Base-by-base conservation (phyloP, 176 grass and related monocot species). In the Cocos nucifera region DNA sequence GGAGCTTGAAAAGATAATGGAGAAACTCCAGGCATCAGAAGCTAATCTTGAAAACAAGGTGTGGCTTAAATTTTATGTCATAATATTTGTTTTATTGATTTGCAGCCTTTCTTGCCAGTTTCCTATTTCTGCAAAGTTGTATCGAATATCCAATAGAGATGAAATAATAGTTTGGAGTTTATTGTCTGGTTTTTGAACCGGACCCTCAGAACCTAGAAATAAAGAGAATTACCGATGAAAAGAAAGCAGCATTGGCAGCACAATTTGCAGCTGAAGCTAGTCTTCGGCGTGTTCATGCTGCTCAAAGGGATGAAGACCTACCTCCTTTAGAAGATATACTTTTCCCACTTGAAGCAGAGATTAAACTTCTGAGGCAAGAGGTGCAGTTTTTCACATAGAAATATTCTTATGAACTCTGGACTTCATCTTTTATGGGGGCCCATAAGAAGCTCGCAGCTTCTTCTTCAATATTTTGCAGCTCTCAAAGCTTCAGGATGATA, bases 11-110 rank as follows among this genome's bases (percentile, higher is more conserved):
- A 71, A 61, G 56, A 61, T 71, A 44, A 14, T 28, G 39, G 69
- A 71, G 44, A 71, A 71, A 17, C 59, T 60, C 21, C 56, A 71
- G 49, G 16, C 57, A 30, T 71, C 69, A 52, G 69, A 71, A 61
- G 69, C 22, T 71, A 44, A 57, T 71, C 35, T 71, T 50, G 69
- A 71, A 49, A 71, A 29, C 56, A 71, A 71, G 69, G 69, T 68
- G 25, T 60, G 56, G 54, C 22, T 21, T 23, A 22, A 22, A 21
- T 56, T 22, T 22, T 56, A 56, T 4, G 9, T 29, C 29, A 6
- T 17, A 5, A 17, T 56, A 44, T 16, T n/a, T 68, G 52, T 19
- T n/a, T 68, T 17, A 22, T 63, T 48, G 16, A 39, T 14, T 44
- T 21, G 0, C 28, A 18, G 26, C 19, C 23, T 56, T 10, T 35